These are phyloP conservation scores for Pichia sp. DNA, from an alignment of 1,139 yeast species.

Conservation along the genomic window DNA sequence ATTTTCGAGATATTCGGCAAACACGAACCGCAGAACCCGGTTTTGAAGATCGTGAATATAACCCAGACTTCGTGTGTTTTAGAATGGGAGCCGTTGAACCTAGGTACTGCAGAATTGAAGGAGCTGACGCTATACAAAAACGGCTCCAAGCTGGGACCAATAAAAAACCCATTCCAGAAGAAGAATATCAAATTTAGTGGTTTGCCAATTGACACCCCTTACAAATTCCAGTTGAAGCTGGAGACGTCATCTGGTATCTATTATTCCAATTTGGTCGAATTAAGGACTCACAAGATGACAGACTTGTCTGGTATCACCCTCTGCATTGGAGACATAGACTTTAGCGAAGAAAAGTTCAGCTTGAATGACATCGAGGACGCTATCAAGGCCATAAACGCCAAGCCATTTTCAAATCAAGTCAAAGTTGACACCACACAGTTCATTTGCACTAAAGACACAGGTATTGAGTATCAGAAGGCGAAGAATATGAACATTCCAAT, in stretches of 20 bases:
- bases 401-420: constrained; percentile 67
- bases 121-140: constrained; percentile 77
- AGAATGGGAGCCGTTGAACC: constrained; percentile 84
- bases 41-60: constrained; percentile 65
- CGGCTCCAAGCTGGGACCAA: constrained; percentile 72
- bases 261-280: constrained; percentile 60
- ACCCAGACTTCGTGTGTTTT: constrained; percentile 94
- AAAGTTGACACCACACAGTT: constrained; percentile 92
- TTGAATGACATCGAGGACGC: constrained; percentile 60
- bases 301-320: constrained; percentile 90
- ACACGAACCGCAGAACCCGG: constrained; percentile 67
- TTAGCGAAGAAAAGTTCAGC: constrained; percentile 49
- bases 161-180: constrained; percentile 78
- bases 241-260: constrained; percentile 87
- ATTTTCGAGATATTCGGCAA: constrained; percentile 71
- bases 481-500: constrained; percentile 85
- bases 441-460: constrained; percentile 57
- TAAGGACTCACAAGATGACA: constrained; percentile 93
- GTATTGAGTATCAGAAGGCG: constrained; percentile 68
- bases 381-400: constrained; percentile 74
- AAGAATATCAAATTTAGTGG: constrained; percentile 88
- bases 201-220: constrained; percentile 78
- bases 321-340: constrained; percentile 76
- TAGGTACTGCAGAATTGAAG: constrained; percentile 80
- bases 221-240: constrained; percentile 73